These are phyloP conservation scores for Stentor coeruleus DNA, from an alignment of 73 alveolate genomes.

Conservation along the genomic window DNA sequence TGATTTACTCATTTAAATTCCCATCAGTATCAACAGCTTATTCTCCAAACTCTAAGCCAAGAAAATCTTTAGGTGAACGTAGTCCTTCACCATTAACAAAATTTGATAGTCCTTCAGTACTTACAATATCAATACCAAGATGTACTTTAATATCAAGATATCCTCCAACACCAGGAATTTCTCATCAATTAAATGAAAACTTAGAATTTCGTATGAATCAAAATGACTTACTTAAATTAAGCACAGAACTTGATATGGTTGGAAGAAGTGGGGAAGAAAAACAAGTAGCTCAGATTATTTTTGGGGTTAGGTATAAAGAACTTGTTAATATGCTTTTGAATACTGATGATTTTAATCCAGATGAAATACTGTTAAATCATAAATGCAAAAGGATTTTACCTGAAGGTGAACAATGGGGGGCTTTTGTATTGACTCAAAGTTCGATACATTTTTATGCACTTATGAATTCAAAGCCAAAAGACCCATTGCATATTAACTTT, in stretches of 20 bases:
- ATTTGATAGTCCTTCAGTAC: not conserved
- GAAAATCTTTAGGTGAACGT: not conserved
- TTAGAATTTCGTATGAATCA: not conserved
- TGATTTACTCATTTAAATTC: not conserved
- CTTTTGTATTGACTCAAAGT: slow-evolving; percentile 16
- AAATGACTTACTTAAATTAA: not conserved
- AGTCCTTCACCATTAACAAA: not conserved
- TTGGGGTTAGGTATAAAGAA: slow-evolving; percentile 17
- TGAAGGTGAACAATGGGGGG: slow-evolving; percentile 21
- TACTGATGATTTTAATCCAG: slow-evolving; percentile 8
- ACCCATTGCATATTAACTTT: not conserved
- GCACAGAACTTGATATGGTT: slow-evolving; percentile 17
- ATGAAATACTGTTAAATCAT: slow-evolving; percentile 1
- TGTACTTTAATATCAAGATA: not conserved
- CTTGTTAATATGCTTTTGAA: not conserved
- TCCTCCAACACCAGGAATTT: slow-evolving; percentile 7
- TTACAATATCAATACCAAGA: not conserved
- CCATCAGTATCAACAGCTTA: not conserved
- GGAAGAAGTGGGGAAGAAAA: slow-evolving; percentile 16
- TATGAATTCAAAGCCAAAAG: slow-evolving; percentile 13
- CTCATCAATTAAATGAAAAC: not conserved
- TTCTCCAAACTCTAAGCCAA: slow-evolving; percentile 10
- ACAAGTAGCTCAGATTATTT: not conserved
- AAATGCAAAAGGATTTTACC: slow-evolving; percentile 27
- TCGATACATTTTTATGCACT: not conserved